Base-by-base conservation (phyloP, 352 stramenopile species). In the Bremia lactucae region DNA sequence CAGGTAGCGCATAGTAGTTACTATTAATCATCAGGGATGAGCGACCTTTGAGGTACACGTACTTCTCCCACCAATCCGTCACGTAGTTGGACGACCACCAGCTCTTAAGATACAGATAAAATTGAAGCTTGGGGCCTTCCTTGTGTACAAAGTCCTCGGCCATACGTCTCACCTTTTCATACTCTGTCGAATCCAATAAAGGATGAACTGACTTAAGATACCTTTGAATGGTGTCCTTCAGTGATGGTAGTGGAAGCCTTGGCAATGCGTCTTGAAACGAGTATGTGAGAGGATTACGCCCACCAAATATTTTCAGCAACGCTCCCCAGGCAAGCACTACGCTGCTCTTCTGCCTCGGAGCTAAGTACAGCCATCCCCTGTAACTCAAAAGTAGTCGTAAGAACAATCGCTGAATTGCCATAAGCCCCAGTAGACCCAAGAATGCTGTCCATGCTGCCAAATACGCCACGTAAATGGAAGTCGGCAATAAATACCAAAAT, bases 131-230 rank as follows among this genome's bases (percentile, higher is more conserved):
- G 6, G 76, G 69, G 2, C 90, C 89, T 57, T 96, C 80, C 11
- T 84, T 73, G 46, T 79, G 76, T 31, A 96, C 56, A 26, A 95
- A 91, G 36, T 96, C 78, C 20, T 65, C 51, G 1, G 80, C 87
- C 62, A 92, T 83, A 13, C 71, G 62, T 46, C 95, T 76, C 8
- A 87, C 81, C 15, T 90, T 61, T 22, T 78, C 68, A 55, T 97
- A 96, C 56, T 98, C 83, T 3, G 86, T 69, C 2, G 62, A 56
- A 2, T 70, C 77, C 13, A 96, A 59, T 26, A 98, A 55, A 22
- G 94, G 88, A 47, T 97, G 72, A 14, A 95, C 87, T 8, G 89
- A 96, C 52, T 92, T 78, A 21, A 98, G 60, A 49, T 97, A 97
- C 31, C 82, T 72, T 24, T 70, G 45, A 9, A 98, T 62, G 4